Evolutionary conservation across 805 yeast genomes (phyloP).

Genomic region (Candida arabinofermentans): DNA sequence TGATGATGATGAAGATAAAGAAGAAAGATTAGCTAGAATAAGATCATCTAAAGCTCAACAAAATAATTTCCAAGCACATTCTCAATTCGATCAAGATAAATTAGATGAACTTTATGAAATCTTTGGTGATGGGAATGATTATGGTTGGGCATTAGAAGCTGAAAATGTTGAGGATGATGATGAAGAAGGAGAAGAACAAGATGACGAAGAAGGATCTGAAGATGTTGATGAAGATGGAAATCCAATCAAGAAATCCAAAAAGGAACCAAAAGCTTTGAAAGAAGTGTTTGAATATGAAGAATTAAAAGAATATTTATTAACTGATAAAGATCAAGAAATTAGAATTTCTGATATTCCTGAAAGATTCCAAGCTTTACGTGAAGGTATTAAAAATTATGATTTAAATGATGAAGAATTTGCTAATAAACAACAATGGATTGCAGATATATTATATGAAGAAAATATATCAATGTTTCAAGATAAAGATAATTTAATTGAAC

Average conservation of each 20-base stretch:
- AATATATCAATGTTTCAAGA: conserved; percentile 44
- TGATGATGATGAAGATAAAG: conserved; percentile 75
- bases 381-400: conserved; percentile 62
- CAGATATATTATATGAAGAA: conserved; percentile 56
- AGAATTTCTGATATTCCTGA: conserved; percentile 90
- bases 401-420: conserved; percentile 64
- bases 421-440: conserved; percentile 77
- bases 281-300: conserved; percentile 96
- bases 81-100: conserved; percentile 79
- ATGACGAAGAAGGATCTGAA: conserved; percentile 25
- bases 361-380: conserved; percentile 77
- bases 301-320: conserved; percentile 82
- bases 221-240: conserved; percentile 33
- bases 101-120: conserved; percentile 91
- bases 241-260: conserved; percentile 26
- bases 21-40: conserved; percentile 36
- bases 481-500: conserved; percentile 36
- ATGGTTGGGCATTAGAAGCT: conserved; percentile 96
- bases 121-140: conserved; percentile 95
- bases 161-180: conserved; percentile 65
- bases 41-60: conserved; percentile 31
- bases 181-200: conserved; percentile 44
- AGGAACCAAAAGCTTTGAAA: conserved; percentile 54
- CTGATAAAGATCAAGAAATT: conserved; percentile 86
- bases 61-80: conserved; percentile 26